A percentile compares a stretch with the other conserved stretches of the same genome.
These are phyloP conservation scores for Elsinoe ampelina DNA, from an alignment of 2,329 filamentous ascomycete genomes.

Conservation along the genomic window DNA sequence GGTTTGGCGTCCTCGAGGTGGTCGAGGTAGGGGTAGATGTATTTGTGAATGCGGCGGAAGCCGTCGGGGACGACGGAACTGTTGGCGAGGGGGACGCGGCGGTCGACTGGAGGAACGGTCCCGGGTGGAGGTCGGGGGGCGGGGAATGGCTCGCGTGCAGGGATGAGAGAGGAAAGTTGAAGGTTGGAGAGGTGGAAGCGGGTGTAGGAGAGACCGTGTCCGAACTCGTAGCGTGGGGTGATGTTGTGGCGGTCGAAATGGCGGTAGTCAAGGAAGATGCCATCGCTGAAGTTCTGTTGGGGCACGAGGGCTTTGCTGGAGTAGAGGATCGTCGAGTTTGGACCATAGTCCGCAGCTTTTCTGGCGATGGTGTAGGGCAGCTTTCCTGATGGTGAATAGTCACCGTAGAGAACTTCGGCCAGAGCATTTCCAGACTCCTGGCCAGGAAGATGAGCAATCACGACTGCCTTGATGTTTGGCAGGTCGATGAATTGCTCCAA, in stretches of 20 bases:
- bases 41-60: slow-evolving; percentile 56
- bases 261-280: slow-evolving; percentile 81
- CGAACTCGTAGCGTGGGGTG: slow-evolving; percentile 73
- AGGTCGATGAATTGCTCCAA: slow-evolving; percentile 69
- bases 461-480: slow-evolving; percentile 57
- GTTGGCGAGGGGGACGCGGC: slow-evolving; percentile 45
- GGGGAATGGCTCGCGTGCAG: slow-evolving; percentile 30
- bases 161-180: not conserved
- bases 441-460: slow-evolving; percentile 78
- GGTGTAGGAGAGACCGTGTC: slow-evolving; percentile 76
- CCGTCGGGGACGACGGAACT: slow-evolving; percentile 52
- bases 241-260: slow-evolving; percentile 73
- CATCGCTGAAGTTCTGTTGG: slow-evolving; percentile 76
- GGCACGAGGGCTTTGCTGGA: slow-evolving; percentile 60
- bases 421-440: slow-evolving; percentile 80
- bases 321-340: slow-evolving; percentile 54
- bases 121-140: slow-evolving; percentile 35
- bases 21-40: slow-evolving; percentile 63
- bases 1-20: slow-evolving; percentile 40
- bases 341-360: slow-evolving; percentile 59
- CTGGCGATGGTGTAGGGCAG: slow-evolving; percentile 82
- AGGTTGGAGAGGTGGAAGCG: slow-evolving; percentile 23
- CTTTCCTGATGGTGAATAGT: slow-evolving; percentile 68
- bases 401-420: slow-evolving; percentile 68
- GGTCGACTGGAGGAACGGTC: slow-evolving; percentile 47